A percentile compares a stretch with the other conserved stretches of the same genome.
Conservation (phyloP, 2,329 filamentous ascomycete genomes). For the Curvularia eragrostidis region DNA sequence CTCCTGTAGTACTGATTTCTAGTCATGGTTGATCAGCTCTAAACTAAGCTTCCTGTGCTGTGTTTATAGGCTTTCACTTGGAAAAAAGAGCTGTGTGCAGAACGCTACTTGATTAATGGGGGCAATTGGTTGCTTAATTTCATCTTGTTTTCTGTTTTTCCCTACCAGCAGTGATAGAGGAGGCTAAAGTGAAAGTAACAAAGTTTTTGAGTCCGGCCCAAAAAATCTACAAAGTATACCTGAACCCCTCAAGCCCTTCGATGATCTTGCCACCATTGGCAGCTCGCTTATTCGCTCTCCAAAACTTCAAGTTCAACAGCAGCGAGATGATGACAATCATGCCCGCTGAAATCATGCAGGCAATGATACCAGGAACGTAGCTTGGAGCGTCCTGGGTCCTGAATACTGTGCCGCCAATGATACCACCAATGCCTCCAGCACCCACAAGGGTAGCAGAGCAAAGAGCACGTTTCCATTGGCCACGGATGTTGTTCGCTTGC, state of each 20-base stretch:
- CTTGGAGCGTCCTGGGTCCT: constrained; percentile 50
- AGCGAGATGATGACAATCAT: constrained; percentile 46
- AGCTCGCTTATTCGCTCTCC: constrained; percentile 46
- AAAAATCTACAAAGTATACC: constrained; percentile 36
- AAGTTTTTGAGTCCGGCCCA: no score
- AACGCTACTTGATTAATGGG: no score
- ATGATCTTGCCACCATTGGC: constrained; percentile 51
- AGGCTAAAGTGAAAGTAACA: no score
- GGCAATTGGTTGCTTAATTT: no score
- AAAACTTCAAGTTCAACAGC: constrained; percentile 43
- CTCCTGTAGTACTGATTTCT: neutral
- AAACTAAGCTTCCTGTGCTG: no score
- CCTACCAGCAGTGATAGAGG: no score
- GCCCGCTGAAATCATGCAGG: constrained; percentile 46
- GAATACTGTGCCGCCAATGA: constrained; percentile 76
- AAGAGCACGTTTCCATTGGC: constrained; percentile 86
- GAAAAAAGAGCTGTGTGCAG: no score
- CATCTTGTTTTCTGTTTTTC: no score
- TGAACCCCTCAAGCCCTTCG: constrained; percentile 45
- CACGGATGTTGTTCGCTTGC: constrained; percentile 86
- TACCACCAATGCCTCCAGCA: constrained; percentile 80
- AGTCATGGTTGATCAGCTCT: neutral
- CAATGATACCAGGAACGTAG: constrained; percentile 47
- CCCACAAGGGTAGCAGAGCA: constrained; percentile 77
- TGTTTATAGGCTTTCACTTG: no score